Base-by-base conservation (phyloP, 2,329 filamentous ascomycete genomes). In the Passalora sequoiae region DNA sequence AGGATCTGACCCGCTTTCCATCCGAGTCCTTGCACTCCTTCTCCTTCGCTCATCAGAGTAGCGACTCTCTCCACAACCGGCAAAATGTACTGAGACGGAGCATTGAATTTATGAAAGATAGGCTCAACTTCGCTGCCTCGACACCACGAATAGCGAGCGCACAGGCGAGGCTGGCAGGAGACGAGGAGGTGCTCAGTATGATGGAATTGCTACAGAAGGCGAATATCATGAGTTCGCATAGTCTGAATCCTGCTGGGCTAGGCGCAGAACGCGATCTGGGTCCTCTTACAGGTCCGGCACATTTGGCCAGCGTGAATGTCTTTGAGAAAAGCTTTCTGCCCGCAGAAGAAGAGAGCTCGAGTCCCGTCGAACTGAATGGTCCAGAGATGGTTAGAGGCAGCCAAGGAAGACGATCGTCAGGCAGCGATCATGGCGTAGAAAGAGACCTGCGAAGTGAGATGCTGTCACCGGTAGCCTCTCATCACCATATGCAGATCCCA, bases 11-110 rank as follows among this genome's bases (percentile, higher is more conserved):
- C 33, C 83, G 89, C 38, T 98, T 98, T 63, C 91, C 92, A 1
- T 88, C 87, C 56, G 92, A 98, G 64, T 98, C 92, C 4, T 72
- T 98, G 35, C 92, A 98, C 67, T 98, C 92, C 1, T 98, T 98
- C 69, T 97, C 91, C 9, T 98, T 98, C 66, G 88, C 92, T 29
- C 87, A 94, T 56, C 89, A 95, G 66, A 91, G 89, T 3, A 89
- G 95, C 60, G 91, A 97, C 50, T 81, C 88, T 50, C 75, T 97
- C 43, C 86, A 95, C 63, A 95, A 80, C 64, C 84, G 92, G 42
- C 89, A 97, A 64, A 94, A 88, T 71, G 84, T 95, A 24, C 66
- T 98, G 59, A 95, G 94, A 68, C 79, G 91, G 46, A 94, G 89
- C 6, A 83, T 96, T 61, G 92, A 97, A 65, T 96, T 97, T 61